phyloP scores from a whole-genome alignment of 2,329 filamentous ascomycete species.

The Magnaporthales sp. region DNA sequence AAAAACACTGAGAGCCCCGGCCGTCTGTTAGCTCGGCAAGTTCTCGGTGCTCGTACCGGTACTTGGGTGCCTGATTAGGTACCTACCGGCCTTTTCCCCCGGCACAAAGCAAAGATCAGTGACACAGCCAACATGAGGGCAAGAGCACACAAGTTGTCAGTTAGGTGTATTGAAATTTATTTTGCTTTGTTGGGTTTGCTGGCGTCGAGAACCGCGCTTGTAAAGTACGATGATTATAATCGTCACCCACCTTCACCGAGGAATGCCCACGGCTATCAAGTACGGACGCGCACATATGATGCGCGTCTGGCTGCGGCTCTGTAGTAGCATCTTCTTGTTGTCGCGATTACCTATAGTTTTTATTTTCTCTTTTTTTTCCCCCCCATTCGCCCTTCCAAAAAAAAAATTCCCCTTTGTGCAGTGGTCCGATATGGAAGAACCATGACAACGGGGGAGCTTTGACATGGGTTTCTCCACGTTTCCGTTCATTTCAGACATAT shows the following conservation, averaged over 20 bases:
- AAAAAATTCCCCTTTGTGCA: too few species aligned
- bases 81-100: background rate
- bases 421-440: too few species aligned
- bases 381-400: too few species aligned
- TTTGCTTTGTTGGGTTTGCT: background rate
- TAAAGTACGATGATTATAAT: background rate
- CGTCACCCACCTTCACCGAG: background rate
- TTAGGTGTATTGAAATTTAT: background rate
- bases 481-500: too few species aligned
- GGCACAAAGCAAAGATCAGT: background rate
- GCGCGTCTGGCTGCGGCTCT: too few species aligned
- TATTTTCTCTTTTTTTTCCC: background rate
- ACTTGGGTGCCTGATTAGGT: background rate
- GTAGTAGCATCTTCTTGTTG: too few species aligned
- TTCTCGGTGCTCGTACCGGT: background rate
- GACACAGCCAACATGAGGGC: background rate
- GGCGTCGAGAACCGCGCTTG: background rate
- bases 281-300: background rate
- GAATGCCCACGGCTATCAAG: background rate
- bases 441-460: too few species aligned
- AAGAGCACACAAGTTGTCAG: background rate
- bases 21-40: background rate
- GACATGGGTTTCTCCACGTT: too few species aligned
- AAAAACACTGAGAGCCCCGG: background rate
- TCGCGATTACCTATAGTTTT: too few species aligned